Percentiles rank a stretch among this genome's conserved stretches.
phyloP scores from a whole-genome alignment of 495 filamentous ascomycete species.

The Penicillium alfredii region DNA sequence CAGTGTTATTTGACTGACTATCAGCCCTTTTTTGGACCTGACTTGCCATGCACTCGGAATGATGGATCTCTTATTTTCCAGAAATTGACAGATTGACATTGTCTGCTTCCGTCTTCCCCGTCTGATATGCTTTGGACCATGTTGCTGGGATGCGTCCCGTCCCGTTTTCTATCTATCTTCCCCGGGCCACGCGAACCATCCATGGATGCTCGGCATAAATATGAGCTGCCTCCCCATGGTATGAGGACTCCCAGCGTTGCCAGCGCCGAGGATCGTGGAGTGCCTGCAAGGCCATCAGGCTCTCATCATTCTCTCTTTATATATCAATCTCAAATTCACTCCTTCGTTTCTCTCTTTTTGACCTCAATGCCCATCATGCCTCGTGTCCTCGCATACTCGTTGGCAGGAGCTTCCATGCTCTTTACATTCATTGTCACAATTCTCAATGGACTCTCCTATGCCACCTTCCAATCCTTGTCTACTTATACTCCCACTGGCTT shows the following conservation, averaged over 20 bases:
- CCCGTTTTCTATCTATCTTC: constrained; percentile 7
- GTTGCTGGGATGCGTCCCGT: constrained; percentile 15
- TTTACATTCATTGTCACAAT: constrained; percentile 27
- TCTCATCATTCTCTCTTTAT: constrained; percentile 6
- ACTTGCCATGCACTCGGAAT: constrained; percentile 16
- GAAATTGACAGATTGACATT: constrained; percentile 18
- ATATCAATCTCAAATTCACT: constrained; percentile 1
- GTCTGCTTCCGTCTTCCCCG: constrained; percentile 5
- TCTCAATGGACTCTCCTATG: constrained; percentile 31
- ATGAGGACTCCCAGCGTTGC: neutral
- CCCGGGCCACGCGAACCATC: constrained; percentile 9
- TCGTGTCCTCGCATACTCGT: constrained; percentile 15
- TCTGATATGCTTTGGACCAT: constrained; percentile 20
- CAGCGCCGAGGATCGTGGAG: too few species aligned
- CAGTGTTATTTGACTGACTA: too few species aligned
- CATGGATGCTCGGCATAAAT: constrained; percentile 11
- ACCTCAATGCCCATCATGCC: constrained; percentile 13
- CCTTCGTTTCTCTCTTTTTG: constrained; percentile 3
- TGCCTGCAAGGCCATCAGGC: too few species aligned
- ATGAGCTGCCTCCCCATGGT: neutral
- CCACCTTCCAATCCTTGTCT: constrained; percentile 15
- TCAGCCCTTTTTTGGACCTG: too few species aligned
- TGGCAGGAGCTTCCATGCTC: constrained; percentile 24
- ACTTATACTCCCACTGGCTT: constrained; percentile 17
- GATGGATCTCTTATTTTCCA: too few species aligned